A percentile compares a stretch with the other conserved stretches of the same genome.
phyloP scores from a whole-genome alignment of 805 yeast species.

The Lipomyces yamanashiensis region DNA sequence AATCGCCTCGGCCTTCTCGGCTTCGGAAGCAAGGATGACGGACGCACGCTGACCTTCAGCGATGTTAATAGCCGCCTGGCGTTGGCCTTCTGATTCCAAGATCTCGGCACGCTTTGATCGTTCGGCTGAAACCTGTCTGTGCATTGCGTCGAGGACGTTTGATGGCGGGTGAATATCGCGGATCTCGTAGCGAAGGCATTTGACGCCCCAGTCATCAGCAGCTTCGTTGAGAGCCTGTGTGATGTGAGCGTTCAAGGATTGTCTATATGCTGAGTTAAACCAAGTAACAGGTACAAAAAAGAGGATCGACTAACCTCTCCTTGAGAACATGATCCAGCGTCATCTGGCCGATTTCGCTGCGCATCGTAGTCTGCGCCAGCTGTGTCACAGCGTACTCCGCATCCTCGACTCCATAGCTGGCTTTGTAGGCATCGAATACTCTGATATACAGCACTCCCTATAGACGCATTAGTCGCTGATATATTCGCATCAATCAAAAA shows the following conservation, averaged over 20 bases:
- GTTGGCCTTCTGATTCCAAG: conserved; percentile 81
- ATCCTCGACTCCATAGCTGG: conserved; percentile 86
- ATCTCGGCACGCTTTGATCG: conserved; percentile 86
- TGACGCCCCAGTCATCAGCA: conserved; percentile 82
- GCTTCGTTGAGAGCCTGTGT: conserved; percentile 83
- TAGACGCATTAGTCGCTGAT: background rate
- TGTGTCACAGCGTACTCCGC: conserved; percentile 84
- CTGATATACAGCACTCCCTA: conserved; percentile 74
- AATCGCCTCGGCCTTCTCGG: conserved; percentile 61
- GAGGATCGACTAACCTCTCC: conserved; percentile 53
- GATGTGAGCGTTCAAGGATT: conserved; percentile 69
- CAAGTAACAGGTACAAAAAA: background rate
- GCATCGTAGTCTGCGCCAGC: conserved; percentile 88
- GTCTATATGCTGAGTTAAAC: conserved; percentile 41
- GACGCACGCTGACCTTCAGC: conserved; percentile 82
- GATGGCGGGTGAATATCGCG: conserved; percentile 87
- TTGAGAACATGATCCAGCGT: conserved; percentile 76
- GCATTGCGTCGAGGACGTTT: conserved; percentile 88
- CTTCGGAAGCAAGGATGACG: conserved; percentile 76
- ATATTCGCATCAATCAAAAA: background rate
- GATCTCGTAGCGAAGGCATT: conserved; percentile 82
- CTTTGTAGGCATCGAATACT: conserved; percentile 81
- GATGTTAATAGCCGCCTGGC: conserved; percentile 77
- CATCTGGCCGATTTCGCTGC: conserved; percentile 85
- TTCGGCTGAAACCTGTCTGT: conserved; percentile 86